Percentiles rank a stretch among this genome's conserved stretches.
Evolutionary conservation across 441 rosid species (phyloP).

Genomic region (Capsella rubella): DNA sequence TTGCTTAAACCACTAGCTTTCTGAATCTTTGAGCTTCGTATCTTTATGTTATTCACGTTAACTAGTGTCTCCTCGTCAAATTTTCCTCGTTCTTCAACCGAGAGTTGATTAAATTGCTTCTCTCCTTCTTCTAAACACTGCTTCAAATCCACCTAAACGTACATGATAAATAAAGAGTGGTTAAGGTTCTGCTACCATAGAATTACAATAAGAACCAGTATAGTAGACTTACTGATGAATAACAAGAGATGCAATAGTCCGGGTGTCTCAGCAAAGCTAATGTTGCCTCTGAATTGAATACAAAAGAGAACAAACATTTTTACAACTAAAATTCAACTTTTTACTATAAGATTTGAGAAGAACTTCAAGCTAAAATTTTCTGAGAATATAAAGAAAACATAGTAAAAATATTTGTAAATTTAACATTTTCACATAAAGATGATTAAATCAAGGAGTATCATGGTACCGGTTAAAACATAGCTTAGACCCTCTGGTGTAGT

Average conservation of each 20-base stretch:
- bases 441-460: no score
- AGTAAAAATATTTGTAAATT: no score
- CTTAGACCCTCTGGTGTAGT: no score
- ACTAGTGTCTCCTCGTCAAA: conserved; percentile 93
- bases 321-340: no score
- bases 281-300: conserved; percentile 62
- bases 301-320: no score
- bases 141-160: conserved; percentile 71
- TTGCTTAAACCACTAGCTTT: conserved; percentile 73
- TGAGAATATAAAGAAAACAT: no score
- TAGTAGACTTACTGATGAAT: conserved; percentile 70
- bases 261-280: conserved; percentile 90
- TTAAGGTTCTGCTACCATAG: not conserved
- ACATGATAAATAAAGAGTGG: conserved; percentile 13
- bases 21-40: conserved; percentile 59
- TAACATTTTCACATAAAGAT: no score
- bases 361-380: no score
- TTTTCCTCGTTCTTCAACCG: conserved; percentile 92
- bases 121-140: conserved; percentile 77
- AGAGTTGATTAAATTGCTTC: conserved; percentile 82
- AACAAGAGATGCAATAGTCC: conserved; percentile 89
- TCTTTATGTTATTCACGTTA: conserved; percentile 76
- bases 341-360: no score
- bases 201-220: no score
- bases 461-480: no score